Evolutionary conservation across 1,284 basidiomycete species (phyloP), one percentile per base, ranked within the genome.

Genomic region (Cutaneotrichosporon curvatum): DNA sequence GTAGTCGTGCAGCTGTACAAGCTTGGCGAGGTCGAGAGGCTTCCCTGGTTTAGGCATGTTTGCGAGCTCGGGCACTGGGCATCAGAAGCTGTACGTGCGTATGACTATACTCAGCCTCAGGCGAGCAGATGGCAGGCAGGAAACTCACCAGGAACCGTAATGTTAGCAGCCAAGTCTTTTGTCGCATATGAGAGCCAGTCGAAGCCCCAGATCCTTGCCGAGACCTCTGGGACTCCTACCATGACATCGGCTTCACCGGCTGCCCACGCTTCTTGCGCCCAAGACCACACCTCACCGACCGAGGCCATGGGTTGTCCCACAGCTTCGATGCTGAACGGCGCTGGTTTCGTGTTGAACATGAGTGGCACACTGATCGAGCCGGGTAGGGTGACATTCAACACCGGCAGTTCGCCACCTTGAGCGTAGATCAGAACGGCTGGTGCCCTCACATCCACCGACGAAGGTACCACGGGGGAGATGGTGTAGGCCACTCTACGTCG

Each of bases 1-100:
- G 50, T 71, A 72, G 14, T 47, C 46, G 28, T 57, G 53, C 7
- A 72, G 58, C 3, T 49, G 56, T 37, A 72, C 65, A 7, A 70
- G 55, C 6, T 54, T 43, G 2, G 65, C 56, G 9, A 71, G 58
- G 40, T 72, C 57, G 21, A 68, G 57, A 16, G 57, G 57, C n/a
- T 37, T 33, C 14, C 65, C 64, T 4, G 68, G 66, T 15, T 30
- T 25, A 5, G 70, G 70, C 20, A 71, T 46, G 38, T 65, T 60
- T 15, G 68, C 67, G 4, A 71, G 28, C 8, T 42, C 46, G 10
- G 70, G 67, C 9, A 71, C 70, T 72, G 47, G 11, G 20, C 10
- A 45, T 52, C 42, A 50, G 54, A 48, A 36, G 10, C 31, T 31
- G 43, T 48, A 48, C 4, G 31, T 25, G 8, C 39, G 43, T 8